Evolutionary conservation across 495 filamentous ascomycete species (phyloP), one percentile per base, ranked within the genome.

Genomic region (Penicillium canariense): DNA sequence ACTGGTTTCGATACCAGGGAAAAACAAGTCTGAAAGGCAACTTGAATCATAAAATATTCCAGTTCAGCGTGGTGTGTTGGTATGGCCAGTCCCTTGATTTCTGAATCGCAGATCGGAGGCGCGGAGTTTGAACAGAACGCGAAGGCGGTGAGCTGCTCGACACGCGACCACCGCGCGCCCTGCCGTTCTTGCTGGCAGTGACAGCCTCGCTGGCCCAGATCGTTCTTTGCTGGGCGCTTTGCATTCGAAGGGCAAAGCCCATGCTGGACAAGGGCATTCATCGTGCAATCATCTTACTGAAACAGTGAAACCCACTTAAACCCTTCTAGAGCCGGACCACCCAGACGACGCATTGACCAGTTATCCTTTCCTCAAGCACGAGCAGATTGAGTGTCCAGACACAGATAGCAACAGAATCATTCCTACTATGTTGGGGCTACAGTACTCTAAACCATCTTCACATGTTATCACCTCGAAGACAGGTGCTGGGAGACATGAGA

Each of bases 91-190:
- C 54, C 59, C 51, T 61, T 48, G 54, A 58, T 51, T 48, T 48
- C 48, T 30, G 34, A 17, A 22, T 48, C 25, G 48, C 43, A 51
- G 55, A 54, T 65, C 62, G 58, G 51, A 34, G 65, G 54, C 58
- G 57, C 62, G 60, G 62, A 61, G 56, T 60, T 62, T 45, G 50
- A 52, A 55, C 52, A 54, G 30, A 62, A 57, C 34, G 9, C 30
- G 39, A 58, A 60, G 59, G 63, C 63, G 63, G 63, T 66, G 56
- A 58, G 43, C 6, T 25, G 30, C 2, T 35, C 31, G 31, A 36
- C 54, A 56, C 52, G 44, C 44, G 52, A 54, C 34, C 20, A 7
- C 5, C 1, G 5, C 25, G n/a, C n/a, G n/a, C n/a, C n/a, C 12
- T 32, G 30, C 6, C 30, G 12, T 32, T 32, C 6, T 32, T 32